Conservation (phyloP, 495 filamentous ascomycete species). For the Endocarpon pusillum region DNA sequence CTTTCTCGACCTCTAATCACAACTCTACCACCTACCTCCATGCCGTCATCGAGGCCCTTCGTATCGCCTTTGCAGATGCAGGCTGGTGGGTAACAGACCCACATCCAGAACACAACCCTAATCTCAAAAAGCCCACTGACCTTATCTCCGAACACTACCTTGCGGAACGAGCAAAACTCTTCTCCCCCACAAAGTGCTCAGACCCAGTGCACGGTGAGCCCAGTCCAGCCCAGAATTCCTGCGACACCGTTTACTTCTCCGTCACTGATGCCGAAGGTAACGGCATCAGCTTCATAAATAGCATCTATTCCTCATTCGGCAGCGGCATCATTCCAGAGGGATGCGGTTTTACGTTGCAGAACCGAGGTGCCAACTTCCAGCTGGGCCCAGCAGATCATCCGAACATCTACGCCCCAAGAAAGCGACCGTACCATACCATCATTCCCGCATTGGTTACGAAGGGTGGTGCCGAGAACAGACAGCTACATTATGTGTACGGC, state of each 20-base stretch:
- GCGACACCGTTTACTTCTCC: constrained; percentile 90
- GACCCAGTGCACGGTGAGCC: constrained; percentile 40
- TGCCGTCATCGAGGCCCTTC: constrained; percentile 72
- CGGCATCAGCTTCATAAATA: constrained; percentile 92
- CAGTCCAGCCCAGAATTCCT: constrained; percentile 47
- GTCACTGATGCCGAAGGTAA: constrained; percentile 68
- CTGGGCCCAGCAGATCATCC: constrained; percentile 46
- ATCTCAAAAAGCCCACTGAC: constrained; percentile 28
- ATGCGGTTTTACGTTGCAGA: constrained; percentile 87
- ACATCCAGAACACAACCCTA: constrained; percentile 45
- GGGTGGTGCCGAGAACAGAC: constrained; percentile 41
- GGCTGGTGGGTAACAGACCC: constrained; percentile 84
- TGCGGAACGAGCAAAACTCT: constrained; percentile 49
- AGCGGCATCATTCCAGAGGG: constrained; percentile 64
- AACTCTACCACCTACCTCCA: constrained; percentile 72
- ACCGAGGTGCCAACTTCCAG: constrained; percentile 75
- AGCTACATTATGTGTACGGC: constrained; percentile 75
- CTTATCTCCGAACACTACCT: constrained; percentile 48
- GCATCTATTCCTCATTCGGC: constrained; percentile 83
- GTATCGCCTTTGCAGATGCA: constrained; percentile 84
- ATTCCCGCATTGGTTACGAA: constrained; percentile 86
- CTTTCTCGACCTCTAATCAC: constrained; percentile 50
- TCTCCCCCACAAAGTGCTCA: constrained; percentile 39
- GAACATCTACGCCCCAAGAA: constrained; percentile 63
- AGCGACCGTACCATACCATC: constrained; percentile 93